Conservation (phyloP, 306 rosid genomes). For the Alnus rubra region DNA sequence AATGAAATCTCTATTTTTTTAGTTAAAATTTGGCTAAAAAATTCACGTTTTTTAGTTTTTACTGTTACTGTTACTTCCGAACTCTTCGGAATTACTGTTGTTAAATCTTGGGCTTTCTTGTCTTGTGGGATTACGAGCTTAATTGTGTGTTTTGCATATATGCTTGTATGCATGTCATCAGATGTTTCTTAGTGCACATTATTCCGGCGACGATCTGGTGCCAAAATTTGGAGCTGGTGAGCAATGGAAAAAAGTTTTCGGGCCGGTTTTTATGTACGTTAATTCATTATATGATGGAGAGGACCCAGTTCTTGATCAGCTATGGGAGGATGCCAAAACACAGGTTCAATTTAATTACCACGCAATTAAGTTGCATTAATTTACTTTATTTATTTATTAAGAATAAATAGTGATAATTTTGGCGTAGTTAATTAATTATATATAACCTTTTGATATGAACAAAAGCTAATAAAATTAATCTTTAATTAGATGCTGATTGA, state of each 20-base stretch:
- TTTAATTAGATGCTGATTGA: conserved; percentile 60
- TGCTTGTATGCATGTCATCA: conserved; percentile 14
- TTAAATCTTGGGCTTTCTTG: too few species aligned
- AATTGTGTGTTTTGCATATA: too few species aligned
- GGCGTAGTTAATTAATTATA: neutral
- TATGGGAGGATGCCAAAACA: conserved; percentile 81
- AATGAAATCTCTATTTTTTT: too few species aligned
- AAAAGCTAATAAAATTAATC: neutral
- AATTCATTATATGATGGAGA: conserved; percentile 48
- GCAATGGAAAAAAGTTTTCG: conserved; percentile 89
- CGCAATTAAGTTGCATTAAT: neutral
- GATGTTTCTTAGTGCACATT: conserved; percentile 92
- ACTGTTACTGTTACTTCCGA: too few species aligned
- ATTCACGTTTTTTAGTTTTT: too few species aligned
- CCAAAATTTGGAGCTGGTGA: conserved; percentile 56
- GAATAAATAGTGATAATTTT: too few species aligned
- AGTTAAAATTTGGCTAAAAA: too few species aligned
- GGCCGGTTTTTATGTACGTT: conserved; percentile 74
- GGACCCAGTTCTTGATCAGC: conserved; percentile 36
- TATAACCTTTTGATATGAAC: neutral
- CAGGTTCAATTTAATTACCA: conserved; percentile 45
- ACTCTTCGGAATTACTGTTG: too few species aligned
- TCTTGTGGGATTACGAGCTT: too few species aligned
- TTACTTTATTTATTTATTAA: too few species aligned
- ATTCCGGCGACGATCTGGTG: conserved; percentile 78